Conservation (phyloP, 1,284 basidiomycete species). For the Pseudozyma tsukubaensis region DNA sequence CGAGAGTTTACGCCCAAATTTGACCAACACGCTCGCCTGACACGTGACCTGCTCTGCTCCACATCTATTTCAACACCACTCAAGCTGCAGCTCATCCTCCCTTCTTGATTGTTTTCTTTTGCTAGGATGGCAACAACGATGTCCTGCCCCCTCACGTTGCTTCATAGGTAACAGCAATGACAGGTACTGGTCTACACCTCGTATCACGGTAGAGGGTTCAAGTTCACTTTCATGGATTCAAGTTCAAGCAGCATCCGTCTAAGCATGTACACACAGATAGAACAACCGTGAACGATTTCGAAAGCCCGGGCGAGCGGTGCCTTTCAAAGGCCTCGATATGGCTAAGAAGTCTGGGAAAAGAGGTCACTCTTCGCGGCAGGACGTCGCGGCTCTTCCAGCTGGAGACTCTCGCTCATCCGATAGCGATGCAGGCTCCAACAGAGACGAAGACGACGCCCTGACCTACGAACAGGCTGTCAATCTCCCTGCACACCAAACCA, state of each 20-base stretch:
- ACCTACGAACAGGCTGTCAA: conserved; percentile 30
- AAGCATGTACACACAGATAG: neutral
- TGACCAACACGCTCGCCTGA: conserved; percentile 5
- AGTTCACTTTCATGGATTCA: neutral
- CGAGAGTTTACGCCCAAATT: conserved; percentile 14
- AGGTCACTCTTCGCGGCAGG: too few species aligned
- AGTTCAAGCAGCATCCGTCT: neutral
- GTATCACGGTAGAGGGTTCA: too few species aligned
- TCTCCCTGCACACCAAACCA: conserved; percentile 48
- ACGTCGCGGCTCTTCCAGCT: too few species aligned
- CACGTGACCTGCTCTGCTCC: conserved; percentile 39
- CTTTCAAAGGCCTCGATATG: too few species aligned
- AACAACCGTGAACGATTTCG: too few species aligned
- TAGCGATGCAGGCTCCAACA: conserved; percentile 4
- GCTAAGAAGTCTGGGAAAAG: too few species aligned
- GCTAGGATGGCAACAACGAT: neutral
- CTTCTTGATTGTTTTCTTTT: neutral
- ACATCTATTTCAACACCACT: conserved; percentile 10
- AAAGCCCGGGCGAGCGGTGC: too few species aligned
- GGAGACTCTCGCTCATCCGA: neutral
- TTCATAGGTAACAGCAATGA: too few species aligned
- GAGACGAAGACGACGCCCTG: neutral
- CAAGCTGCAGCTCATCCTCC: neutral
- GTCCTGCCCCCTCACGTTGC: too few species aligned
- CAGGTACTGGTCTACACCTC: too few species aligned